Evolutionary conservation across 805 yeast genomes (phyloP), one percentile per base, ranked within the genome.

Genomic region (Saccharomycopsis capsularis): DNA sequence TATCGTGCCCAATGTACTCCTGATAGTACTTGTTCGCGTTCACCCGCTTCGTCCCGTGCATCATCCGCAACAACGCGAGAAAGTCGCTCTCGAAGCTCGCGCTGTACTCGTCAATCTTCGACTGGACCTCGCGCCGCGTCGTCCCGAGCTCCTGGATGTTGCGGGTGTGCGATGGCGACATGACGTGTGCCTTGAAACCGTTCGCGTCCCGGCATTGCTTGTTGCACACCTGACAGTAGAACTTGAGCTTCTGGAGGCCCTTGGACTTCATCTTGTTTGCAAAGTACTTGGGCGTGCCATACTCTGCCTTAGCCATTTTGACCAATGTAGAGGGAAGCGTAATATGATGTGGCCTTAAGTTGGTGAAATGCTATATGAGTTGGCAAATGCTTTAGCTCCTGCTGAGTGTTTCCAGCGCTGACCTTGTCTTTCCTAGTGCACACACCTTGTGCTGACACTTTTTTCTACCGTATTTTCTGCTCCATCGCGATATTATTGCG

Each of bases 131-230:
- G n/a, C 61, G 58, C 18, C 65, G 69, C 16, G 78, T 75, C 13
- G 64, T 65, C 4, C 69, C 66, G 4, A 78, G 63, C 3, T 72
- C 68, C 18, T 71, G 64, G 40, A 85, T 75, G 46, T 76, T 77
- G 18, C 77, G 75, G 42, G 75, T 64, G 61, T 93, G 99, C 1
- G 85, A 71, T 40, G 85, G 87, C n/a, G 95, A 81, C 54, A 74
- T 72, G n/a, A 82, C 73, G 63, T 93, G 99, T 59, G 91, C 84
- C 59, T 85, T 83, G 69, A 85, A 93, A 23, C 99, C 99, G 66
- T 93, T 91, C 54, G 85, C 95, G 63, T 95, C 99, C 48, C 97
- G 69, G 63, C 98, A 90, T 66, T 93, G 99, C 60, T 91, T 88
- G 61, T 75, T 78, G 60, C 99, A 93, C 2, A 87, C 74, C 63